Evolutionary conservation across 345 rosid genomes (phyloP).

Genomic region (Hypericum perforatum): DNA sequence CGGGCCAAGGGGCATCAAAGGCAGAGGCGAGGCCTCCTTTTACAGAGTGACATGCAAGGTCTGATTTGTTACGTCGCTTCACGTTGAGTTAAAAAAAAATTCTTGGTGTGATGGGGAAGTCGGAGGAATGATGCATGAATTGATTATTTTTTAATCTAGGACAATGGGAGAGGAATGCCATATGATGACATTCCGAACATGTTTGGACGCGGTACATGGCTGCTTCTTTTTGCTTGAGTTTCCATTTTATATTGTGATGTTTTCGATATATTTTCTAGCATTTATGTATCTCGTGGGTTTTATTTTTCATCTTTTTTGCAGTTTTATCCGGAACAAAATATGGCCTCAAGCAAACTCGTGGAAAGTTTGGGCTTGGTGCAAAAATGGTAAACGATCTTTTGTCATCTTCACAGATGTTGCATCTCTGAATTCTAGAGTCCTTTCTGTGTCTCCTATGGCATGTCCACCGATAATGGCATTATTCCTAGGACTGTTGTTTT

Average conservation of each 20-base stretch:
- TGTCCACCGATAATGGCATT: too few relatives aligned
- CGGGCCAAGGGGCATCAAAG: constrained; percentile 45
- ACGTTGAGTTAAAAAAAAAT: neutral
- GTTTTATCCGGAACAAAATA: constrained; percentile 93
- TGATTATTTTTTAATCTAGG: constrained; percentile 37
- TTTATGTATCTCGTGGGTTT: constrained; percentile 7
- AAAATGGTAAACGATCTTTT: constrained; percentile 57
- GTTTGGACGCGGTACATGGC: constrained; percentile 76
- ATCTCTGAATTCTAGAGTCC: constrained; percentile 3
- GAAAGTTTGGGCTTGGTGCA: constrained; percentile 98
- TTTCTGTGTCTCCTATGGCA: too few relatives aligned
- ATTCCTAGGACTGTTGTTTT: too few relatives aligned
- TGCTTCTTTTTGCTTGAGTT: constrained; percentile 9
- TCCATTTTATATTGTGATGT: neutral
- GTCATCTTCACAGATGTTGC: constrained; percentile 5
- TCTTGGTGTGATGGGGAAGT: neutral
- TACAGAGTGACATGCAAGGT: constrained; percentile 96
- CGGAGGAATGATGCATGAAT: constrained; percentile 2
- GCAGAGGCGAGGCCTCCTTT: constrained; percentile 90
- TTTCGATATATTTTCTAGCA: neutral
- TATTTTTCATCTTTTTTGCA: constrained; percentile 27
- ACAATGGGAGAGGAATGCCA: constrained; percentile 99
- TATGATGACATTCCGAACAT: constrained; percentile 98
- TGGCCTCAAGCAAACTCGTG: constrained; percentile 97
- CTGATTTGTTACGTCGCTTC: constrained; percentile 16